Evolutionary conservation across 495 filamentous ascomycete genomes (phyloP).

Genomic region (Podospora pseudoanserina): DNA sequence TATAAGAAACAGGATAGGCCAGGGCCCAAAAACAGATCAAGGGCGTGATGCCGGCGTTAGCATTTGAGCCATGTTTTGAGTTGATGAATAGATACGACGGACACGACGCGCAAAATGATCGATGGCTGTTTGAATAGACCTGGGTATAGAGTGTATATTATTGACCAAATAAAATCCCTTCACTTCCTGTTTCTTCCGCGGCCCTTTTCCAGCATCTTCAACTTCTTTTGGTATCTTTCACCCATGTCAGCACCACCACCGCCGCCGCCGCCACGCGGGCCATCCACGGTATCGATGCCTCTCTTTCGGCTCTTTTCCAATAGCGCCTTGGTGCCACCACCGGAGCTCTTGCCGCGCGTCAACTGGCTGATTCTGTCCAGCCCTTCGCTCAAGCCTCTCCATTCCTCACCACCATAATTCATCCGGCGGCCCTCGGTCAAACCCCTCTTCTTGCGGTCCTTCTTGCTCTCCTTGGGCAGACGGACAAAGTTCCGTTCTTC

Average conservation of each 20-base stretch:
- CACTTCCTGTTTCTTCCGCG: constrained; percentile 53
- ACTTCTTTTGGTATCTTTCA: constrained; percentile 67
- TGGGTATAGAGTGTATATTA: not conserved
- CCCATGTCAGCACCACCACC: constrained; percentile 59
- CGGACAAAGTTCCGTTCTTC: constrained; percentile 86
- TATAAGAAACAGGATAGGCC: constrained; percentile 45
- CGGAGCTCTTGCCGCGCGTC: constrained; percentile 56
- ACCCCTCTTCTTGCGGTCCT: constrained; percentile 56
- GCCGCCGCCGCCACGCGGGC: constrained; percentile 53
- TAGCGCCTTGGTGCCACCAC: constrained; percentile 52
- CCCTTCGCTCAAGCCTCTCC: constrained; percentile 72
- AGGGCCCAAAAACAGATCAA: too few species aligned
- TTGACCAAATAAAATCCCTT: constrained; percentile 11
- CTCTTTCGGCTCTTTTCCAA: constrained; percentile 82
- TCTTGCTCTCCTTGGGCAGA: constrained; percentile 76
- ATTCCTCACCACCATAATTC: constrained; percentile 81
- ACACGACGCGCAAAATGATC: not conserved
- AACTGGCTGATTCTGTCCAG: constrained; percentile 71
- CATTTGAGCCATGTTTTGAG: constrained; percentile 10
- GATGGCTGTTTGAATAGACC: not conserved
- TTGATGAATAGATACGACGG: not conserved
- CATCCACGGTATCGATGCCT: constrained; percentile 54
- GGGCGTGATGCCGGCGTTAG: constrained; percentile 20
- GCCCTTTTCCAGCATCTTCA: constrained; percentile 61
- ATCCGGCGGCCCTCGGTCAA: constrained; percentile 44